Evolutionary conservation across 176 grass and related monocot species (phyloP).

Genomic region (Paspalum notatum): DNA sequence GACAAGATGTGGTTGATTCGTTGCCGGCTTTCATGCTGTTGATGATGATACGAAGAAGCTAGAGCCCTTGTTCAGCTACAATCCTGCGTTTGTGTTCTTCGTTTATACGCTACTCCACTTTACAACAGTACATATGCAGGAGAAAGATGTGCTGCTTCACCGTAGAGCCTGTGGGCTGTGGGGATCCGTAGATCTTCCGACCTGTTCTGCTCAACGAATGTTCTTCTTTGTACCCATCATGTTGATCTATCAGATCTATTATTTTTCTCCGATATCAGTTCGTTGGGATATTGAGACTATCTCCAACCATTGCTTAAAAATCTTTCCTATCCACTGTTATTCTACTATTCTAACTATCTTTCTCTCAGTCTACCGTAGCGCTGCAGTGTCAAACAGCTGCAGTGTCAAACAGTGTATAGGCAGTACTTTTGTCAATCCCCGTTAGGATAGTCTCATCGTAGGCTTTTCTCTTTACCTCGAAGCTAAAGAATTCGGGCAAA

Average conservation of each 20-base stretch:
- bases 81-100: background rate
- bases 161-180: background rate
- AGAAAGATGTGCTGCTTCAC: background rate
- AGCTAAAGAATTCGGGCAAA: background rate
- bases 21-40: background rate
- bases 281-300: no score
- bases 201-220: background rate
- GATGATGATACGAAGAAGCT: background rate
- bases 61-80: background rate
- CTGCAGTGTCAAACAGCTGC: no score
- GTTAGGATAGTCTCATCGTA: no score
- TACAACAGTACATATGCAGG: no score
- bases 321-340: no score
- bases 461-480: background rate
- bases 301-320: no score
- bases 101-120: background rate
- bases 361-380: no score
- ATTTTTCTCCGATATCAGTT: background rate
- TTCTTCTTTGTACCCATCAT: background rate
- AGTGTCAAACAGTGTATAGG: no score
- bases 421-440: no score
- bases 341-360: no score
- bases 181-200: background rate
- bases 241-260: constrained; percentile 29
- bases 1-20: background rate